These are phyloP conservation scores for bread wheat (Triticum aestivum) DNA, from an alignment of 176 grass and related monocot genomes.

Conservation along the genomic window IWGSC_CS_RefSeq_v2.1 NC_057794.1:512879673-512880172, in stretches of 20 bases:
- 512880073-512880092: constrained; percentile 61
- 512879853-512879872: constrained; percentile 47
- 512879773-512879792: constrained; percentile 73
- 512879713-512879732: neutral
- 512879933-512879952: neutral
- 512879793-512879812: constrained; percentile 60
- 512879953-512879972: neutral
- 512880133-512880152: constrained; percentile 48
- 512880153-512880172: constrained; percentile 26
- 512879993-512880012: constrained; percentile 40
- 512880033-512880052: constrained; percentile 29
- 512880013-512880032: constrained; percentile 45
- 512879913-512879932: neutral
- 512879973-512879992: constrained; percentile 50
- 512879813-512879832: constrained; percentile 56
- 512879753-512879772: constrained; percentile 71
- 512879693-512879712: neutral
- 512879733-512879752: constrained; percentile 68
- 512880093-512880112: constrained; percentile 52
- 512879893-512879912: neutral
- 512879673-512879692: no score
- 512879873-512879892: constrained; percentile 46
- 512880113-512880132: constrained; percentile 54
- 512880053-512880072: constrained; percentile 49
- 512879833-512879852: constrained; percentile 51